Conservation (phyloP, 495 filamentous ascomycete species). For the Penicillium soppii region DNA sequence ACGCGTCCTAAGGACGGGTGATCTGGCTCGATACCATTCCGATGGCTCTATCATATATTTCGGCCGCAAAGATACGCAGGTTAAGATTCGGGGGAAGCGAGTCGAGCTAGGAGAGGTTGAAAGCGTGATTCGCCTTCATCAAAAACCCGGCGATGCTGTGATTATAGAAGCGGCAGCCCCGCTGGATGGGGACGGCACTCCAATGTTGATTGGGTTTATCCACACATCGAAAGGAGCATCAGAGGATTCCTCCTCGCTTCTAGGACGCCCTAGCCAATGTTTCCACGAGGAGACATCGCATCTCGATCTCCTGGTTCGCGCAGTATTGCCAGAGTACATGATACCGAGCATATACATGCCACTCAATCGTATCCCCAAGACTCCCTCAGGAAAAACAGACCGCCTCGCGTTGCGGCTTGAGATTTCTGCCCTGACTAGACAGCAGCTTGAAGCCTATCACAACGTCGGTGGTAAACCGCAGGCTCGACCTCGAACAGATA, state of each 20-base stretch:
- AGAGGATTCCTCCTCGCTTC: background rate
- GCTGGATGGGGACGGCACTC: background rate
- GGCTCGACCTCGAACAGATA: background rate
- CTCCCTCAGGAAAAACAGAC: background rate
- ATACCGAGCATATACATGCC: background rate
- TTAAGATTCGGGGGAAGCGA: background rate
- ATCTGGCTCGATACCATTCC: background rate
- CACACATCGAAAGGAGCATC: background rate
- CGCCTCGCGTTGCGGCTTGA: background rate
- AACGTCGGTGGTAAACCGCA: background rate
- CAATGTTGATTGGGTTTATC: background rate
- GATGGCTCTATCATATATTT: background rate
- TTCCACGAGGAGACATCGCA: background rate
- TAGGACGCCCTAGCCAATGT: background rate
- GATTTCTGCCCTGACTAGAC: background rate
- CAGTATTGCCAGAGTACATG: background rate
- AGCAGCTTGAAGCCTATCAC: background rate
- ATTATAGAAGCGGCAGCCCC: background rate
- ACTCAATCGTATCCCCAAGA: background rate
- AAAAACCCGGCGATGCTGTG: background rate
- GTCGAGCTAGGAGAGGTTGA: background rate
- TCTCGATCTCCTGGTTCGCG: background rate
- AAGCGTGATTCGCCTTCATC: background rate
- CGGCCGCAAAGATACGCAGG: background rate
- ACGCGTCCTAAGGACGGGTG: background rate